Percentiles rank a stretch among this genome's conserved stretches.
Evolutionary conservation across 169 alveolate genomes (phyloP).

Genomic region (Plasmodium cynomolgi): DNA sequence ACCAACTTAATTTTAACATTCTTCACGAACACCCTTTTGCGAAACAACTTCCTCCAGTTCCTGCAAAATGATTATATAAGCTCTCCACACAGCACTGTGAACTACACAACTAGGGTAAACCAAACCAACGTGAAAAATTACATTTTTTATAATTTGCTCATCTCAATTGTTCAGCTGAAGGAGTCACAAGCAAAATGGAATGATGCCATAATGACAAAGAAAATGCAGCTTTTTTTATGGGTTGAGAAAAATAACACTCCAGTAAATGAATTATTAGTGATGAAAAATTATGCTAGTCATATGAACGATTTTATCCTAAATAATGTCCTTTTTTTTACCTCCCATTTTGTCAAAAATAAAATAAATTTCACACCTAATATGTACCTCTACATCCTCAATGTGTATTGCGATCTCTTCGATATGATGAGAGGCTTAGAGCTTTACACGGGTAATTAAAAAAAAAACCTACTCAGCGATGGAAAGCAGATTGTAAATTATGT

Average conservation of each 20-base stretch:
- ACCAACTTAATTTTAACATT: neutral
- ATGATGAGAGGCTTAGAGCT: constrained; percentile 1
- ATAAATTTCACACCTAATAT: neutral
- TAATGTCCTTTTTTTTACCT: constrained; percentile 25
- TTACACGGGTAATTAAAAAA: constrained; percentile 49
- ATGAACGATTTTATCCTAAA: constrained; percentile 38
- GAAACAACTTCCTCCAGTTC: constrained; percentile 42
- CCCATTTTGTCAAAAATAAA: constrained; percentile 44
- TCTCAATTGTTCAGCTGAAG: constrained; percentile 33
- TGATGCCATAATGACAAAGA: neutral
- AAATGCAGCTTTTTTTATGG: constrained; percentile 31
- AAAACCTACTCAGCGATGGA: constrained; percentile 34
- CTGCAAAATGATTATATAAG: constrained; percentile 5
- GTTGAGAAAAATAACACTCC: constrained; percentile 3
- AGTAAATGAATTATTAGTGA: neutral
- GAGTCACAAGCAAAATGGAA: constrained; percentile 19
- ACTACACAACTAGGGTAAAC: constrained; percentile 13
- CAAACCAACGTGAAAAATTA: constrained; percentile 25
- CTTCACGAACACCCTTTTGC: constrained; percentile 23
- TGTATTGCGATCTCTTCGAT: constrained; percentile 17
- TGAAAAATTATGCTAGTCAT: constrained; percentile 1
- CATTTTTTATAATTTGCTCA: constrained; percentile 24
- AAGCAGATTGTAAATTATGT: constrained; percentile 58
- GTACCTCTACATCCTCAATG: constrained; percentile 16
- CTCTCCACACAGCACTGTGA: neutral